Evolutionary conservation across 208 protist genomes (phyloP).

Genomic region (Acanthamoeba castellanii): DNA sequence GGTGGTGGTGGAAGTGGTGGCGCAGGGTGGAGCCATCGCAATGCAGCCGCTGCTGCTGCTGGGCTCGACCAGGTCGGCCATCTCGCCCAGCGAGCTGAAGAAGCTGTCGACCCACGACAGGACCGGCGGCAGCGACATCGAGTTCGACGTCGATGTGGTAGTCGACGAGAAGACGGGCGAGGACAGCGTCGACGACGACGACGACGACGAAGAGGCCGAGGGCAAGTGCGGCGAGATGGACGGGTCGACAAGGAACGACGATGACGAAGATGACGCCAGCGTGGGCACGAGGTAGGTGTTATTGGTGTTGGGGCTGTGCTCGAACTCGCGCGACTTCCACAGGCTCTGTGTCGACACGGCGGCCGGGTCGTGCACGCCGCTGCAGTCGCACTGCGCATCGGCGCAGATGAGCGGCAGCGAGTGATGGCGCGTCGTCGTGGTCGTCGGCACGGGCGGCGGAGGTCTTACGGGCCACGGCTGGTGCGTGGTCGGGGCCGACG

Average conservation of each 20-base stretch:
- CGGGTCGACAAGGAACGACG: background rate
- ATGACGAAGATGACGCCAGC: background rate
- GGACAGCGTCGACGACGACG: no score
- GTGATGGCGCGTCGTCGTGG: background rate
- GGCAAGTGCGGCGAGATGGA: background rate
- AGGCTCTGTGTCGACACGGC: no score
- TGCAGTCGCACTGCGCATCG: background rate
- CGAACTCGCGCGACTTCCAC: no score
- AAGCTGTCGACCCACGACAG: conserved; percentile 30
- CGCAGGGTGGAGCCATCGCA: no score
- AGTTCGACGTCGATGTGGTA: no score
- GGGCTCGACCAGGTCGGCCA: conserved; percentile 8
- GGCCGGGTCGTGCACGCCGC: background rate
- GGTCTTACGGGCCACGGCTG: background rate
- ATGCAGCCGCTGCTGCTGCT: background rate
- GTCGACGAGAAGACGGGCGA: background rate
- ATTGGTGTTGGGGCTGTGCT: background rate
- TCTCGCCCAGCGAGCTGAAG: conserved; percentile 17
- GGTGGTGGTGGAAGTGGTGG: no score
- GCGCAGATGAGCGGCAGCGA: background rate
- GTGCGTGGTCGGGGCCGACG: background rate
- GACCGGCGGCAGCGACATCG: background rate
- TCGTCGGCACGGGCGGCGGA: background rate
- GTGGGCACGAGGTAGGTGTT: background rate
- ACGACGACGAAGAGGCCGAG: background rate